Percentiles rank a stretch among this genome's conserved stretches.
These are phyloP conservation scores for Salisapilia sapeloensis DNA, from an alignment of 352 stramenopile species.

Conservation along the genomic window DNA sequence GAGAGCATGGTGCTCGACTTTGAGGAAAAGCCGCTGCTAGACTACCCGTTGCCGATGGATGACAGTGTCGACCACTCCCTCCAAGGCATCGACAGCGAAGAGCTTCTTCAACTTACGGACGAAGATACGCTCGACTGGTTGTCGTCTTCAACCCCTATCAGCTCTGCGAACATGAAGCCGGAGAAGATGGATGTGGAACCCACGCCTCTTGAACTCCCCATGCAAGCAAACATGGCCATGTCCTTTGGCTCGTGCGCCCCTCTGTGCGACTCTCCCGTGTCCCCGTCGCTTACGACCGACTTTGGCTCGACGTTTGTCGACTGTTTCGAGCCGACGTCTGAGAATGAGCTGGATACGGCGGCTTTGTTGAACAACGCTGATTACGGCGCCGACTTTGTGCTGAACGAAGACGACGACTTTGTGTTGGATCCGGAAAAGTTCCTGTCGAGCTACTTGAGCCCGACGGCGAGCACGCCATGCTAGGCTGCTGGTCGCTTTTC, in stretches of 20 bases:
- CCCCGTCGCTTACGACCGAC: too few species aligned
- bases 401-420: slow-evolving; percentile 38
- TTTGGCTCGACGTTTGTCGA: too few species aligned
- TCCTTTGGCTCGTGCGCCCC: too few species aligned
- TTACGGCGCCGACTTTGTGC: not conserved
- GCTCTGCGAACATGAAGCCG: not conserved
- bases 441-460: slow-evolving; percentile 68
- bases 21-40: slow-evolving; percentile 45
- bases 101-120: slow-evolving; percentile 61
- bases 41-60: slow-evolving; percentile 40
- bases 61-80: slow-evolving; percentile 35
- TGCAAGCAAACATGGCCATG: too few species aligned
- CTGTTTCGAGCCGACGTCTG: too few species aligned
- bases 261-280: too few species aligned
- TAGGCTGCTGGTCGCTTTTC: too few species aligned
- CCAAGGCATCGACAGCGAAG: slow-evolving; percentile 60
- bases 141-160: slow-evolving; percentile 24
- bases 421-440: slow-evolving; percentile 78
- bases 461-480: slow-evolving; percentile 9
- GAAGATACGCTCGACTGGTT: slow-evolving; percentile 74
- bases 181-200: too few species aligned
- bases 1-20: slow-evolving; percentile 67
- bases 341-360: too few species aligned
- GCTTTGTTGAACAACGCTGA: slow-evolving; percentile 1
- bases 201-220: too few species aligned